Conservation (phyloP, 1,284 basidiomycete species). For the Psilocybe mexicana region DNA sequence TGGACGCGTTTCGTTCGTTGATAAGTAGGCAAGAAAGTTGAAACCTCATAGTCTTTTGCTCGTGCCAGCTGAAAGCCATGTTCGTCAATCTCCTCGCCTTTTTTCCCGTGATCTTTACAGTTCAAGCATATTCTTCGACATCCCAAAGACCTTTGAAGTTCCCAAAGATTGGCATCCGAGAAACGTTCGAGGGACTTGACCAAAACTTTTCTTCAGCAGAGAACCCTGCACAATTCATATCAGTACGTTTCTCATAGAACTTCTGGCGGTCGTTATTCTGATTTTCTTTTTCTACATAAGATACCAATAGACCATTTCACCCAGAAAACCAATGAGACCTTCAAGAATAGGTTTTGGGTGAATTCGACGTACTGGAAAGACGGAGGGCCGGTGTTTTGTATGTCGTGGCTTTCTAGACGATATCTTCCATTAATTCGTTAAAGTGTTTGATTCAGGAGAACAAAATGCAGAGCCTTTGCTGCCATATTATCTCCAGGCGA, state of each 20-base stretch:
- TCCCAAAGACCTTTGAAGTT: neutral
- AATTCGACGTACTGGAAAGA: constrained; percentile 53
- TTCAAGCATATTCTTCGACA: neutral
- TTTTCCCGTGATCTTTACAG: neutral
- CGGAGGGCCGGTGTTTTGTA: constrained; percentile 51
- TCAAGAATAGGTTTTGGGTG: constrained; percentile 54
- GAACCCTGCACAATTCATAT: constrained; percentile 1
- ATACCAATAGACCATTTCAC: constrained; percentile 18
- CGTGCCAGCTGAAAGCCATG: neutral
- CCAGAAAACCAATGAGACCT: constrained; percentile 26
- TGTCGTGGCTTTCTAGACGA: constrained; percentile 8
- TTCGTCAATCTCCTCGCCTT: neutral
- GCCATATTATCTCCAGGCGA: constrained; percentile 47
- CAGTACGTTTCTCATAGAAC: neutral
- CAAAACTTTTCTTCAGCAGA: neutral
- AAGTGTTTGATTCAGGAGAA: constrained; percentile 54
- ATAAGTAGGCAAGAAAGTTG: neutral
- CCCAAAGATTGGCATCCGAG: neutral
- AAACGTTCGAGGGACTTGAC: neutral
- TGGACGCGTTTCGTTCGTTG: neutral
- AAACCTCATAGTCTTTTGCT: neutral
- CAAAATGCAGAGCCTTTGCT: constrained; percentile 49
- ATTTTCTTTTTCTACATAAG: neutral
- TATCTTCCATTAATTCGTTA: neutral
- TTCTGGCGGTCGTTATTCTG: neutral